Base-by-base conservation (phyloP, 495 filamentous ascomycete species). In the Chaetomium cochliodes region DNA sequence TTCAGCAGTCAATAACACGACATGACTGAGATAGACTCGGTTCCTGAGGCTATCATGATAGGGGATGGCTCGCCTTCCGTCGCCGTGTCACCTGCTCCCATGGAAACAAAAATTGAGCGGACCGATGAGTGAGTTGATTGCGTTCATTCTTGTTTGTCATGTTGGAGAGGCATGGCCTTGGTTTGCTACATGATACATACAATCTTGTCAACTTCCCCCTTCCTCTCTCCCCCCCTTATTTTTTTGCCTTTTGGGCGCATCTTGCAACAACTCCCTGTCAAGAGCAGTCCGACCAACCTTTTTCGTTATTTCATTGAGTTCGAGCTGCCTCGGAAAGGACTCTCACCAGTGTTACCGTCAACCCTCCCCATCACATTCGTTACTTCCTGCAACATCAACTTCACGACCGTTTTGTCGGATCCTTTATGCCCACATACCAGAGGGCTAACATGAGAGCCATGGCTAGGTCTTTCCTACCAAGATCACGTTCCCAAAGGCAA, bases 61-160 rank as follows among this genome's bases (percentile, higher is more conserved):
- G 30, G 9, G 13, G 37, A 59, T 7, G 16, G n/a, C 22, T 16
- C 44, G 33, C 22, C 23, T 23, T 41, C 33, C 7, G 20, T 23
- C 15, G 37, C 15, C 16, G 23, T 30, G 0, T 64, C 62, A 51
- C 54, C 62, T 20, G 25, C 53, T 25, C 53, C 5, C 23, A 51
- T 52, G 2, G 54, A 42, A 5, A 15, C 62, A n/a, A 58, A 51
- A 12, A 22, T 52, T 42, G 62, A 64, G 30, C 62, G 50, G 16
- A n/a, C 18, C 28, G 53, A 58, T 11, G 62, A 58, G 62, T 64
- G 41, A 64, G 62, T 64, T 1, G 13, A 52, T 9, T 6, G 33
- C 33, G 1, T 16, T 15, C 41, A 9, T 30, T 44, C 11, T 18
- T 44, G 15, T 18, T 18, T 44, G 41, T 44, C 6, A 2, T 44